Evolutionary conservation across 495 filamentous ascomycete genomes (phyloP), one percentile per base, ranked within the genome.

Genomic region (Barbatosphaeria neglecta): DNA sequence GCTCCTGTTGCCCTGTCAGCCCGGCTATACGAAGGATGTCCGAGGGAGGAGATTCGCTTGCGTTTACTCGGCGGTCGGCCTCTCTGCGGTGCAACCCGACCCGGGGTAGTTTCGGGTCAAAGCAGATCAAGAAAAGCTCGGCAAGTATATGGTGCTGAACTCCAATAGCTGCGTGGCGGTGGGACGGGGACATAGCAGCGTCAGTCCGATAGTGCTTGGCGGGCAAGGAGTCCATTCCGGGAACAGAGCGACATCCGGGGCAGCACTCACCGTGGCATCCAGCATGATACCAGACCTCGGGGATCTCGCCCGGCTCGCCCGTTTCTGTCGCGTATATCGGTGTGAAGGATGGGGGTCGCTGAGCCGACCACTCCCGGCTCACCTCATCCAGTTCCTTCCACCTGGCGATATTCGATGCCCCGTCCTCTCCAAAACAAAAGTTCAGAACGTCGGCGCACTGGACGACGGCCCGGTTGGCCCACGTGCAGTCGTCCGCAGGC

Each of bases 121-220:
- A 70, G 42, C 63, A 59, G 39, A 62, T 49, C 7, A 63, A 55
- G 47, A 73, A 68, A 41, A 72, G 63, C 56, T 72, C 70, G 42
- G 76, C 75, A 45, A 72, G 61, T 44, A 69, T 72, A 60, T 77
- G 73, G 64, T 76, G 72, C 44, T 76, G 72, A 19, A 67, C 61
- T 6, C 71, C 72, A 39, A 76, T 73, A 9, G 73, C 72, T 75
- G 46, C 15, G 11, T 11, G 28, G 28, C 11, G n/a, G n/a, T n/a
- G n/a, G n/a, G n/a, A n/a, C n/a, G n/a, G n/a, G n/a, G n/a, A n/a
- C n/a, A n/a, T n/a, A n/a, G n/a, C n/a, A n/a, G n/a, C n/a, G n/a
- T n/a, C n/a, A n/a, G n/a, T n/a, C n/a, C n/a, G n/a, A n/a, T n/a
- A n/a, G n/a, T n/a, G n/a, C n/a, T n/a, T n/a, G n/a, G n/a, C n/a